Base-by-base conservation (phyloP, 805 yeast genomes). In the Kregervanrija pseudodelftensis region DNA sequence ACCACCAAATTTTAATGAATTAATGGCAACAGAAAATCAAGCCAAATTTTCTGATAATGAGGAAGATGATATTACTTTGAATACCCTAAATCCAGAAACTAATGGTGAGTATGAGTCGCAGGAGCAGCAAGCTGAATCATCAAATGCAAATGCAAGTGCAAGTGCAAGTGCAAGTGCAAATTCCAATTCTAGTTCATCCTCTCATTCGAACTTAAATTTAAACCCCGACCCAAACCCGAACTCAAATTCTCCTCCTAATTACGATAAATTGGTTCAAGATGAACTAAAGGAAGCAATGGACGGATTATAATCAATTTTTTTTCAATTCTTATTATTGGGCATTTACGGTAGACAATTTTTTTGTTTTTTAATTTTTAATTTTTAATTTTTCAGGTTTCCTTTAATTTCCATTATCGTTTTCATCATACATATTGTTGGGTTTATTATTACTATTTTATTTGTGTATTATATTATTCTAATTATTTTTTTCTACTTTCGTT, bases 1-100 rank as follows among this genome's bases (percentile, higher is more conserved):
- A 49, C 80, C 81, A 1, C 82, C 82, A 0, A 71, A 74, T 48
- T 77, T 77, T 44, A 74, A 78, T 74, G 74, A 72, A 13, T 58
- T 46, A 45, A 47, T 56, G 7, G 59, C 54, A 11, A 46, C 49
- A 4, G 50, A 55, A n/a, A n/a, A 39, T 7, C 44, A 43, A 11
- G 57, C 59, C 2, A 53, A 57, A 12, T 56, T 51, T 33, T 62
- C 68, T 10, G 76, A 73, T 14, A 58, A 51, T 17, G 65, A 61
- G 15, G 49, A 46, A 10, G 52, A 49, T 11, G 52, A 45, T 22
- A 40, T 39, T 33, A 34, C 14, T 13, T 14, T 48, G 49, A 30
- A 57, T 52, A 35, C 54, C 55, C 15, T 52, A 54, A 7, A 35
- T 4, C 53, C 55, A 12, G 31, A 22, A 11, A 52, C 50, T 42